phyloP scores from a whole-genome alignment of 176 grass and related monocot genomes.

The Hyparrhenia diplandra region DNA sequence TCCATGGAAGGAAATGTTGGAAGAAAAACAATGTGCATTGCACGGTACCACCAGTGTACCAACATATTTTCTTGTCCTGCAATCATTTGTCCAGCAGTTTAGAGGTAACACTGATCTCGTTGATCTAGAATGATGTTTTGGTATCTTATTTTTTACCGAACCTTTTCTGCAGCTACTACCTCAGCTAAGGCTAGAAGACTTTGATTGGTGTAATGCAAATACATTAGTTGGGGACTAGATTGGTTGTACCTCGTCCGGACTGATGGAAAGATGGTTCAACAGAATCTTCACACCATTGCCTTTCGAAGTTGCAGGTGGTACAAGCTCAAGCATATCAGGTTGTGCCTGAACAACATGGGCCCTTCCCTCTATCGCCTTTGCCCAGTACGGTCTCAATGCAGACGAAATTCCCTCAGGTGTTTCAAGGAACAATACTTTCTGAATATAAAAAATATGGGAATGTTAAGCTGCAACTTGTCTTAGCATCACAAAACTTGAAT shows the following conservation, averaged over 20 bases:
- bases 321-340: slow-evolving; percentile 96
- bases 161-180: not conserved
- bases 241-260: slow-evolving; percentile 62
- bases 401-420: slow-evolving; percentile 64
- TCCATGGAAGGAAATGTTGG: not conserved
- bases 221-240: slow-evolving; percentile 5
- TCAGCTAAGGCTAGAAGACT: not conserved
- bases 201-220: not conserved
- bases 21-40: not conserved
- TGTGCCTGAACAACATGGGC: slow-evolving; percentile 75
- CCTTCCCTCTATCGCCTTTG: slow-evolving; percentile 52
- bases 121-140: not conserved
- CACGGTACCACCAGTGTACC: not conserved
- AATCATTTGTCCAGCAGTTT: not conserved
- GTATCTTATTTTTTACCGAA: not conserved
- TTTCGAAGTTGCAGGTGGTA: slow-evolving; percentile 81
- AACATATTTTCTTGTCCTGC: not conserved
- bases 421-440: slow-evolving; percentile 94
- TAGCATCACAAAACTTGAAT: slow-evolving; percentile 5
- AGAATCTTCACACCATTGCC: slow-evolving; percentile 78
- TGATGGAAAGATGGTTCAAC: slow-evolving; percentile 73
- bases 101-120: not conserved
- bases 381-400: slow-evolving; percentile 76
- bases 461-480: slow-evolving; percentile 16
- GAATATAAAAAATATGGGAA: slow-evolving; percentile 17